Conservation (phyloP, 768 basidiomycete genomes). For the Agaricus blazei region DNA sequence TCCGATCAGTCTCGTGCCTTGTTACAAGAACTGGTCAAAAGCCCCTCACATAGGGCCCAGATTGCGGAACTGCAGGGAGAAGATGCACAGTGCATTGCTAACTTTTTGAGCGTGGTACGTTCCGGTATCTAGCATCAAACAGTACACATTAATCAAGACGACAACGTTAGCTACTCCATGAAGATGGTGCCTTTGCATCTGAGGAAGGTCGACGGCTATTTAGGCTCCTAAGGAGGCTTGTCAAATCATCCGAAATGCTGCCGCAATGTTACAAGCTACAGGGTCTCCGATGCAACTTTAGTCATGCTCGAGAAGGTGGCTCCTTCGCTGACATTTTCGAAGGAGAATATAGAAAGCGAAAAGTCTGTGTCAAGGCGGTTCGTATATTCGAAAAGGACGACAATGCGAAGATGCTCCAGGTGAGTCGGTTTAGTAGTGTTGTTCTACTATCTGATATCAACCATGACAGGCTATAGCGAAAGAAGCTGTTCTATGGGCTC, state of each 20-base stretch:
- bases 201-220: not conserved
- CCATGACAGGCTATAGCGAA: not conserved
- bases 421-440: not conserved
- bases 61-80: not conserved
- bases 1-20: no score
- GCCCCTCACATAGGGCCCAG: no score
- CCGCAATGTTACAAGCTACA: not conserved
- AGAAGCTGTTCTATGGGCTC: conserved; percentile 29
- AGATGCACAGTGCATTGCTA: not conserved
- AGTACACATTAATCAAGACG: no score
- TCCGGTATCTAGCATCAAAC: not conserved
- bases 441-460: not conserved
- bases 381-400: no score
- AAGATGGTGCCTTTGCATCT: not conserved
- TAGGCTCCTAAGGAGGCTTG: not conserved
- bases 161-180: not conserved
- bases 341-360: not conserved
- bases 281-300: not conserved
- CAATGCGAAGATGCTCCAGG: not conserved
- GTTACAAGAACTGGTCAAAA: no score
- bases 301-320: not conserved
- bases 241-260: not conserved
- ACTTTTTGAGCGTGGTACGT: not conserved
- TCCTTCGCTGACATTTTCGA: not conserved
- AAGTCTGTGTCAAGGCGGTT: not conserved